A percentile compares a stretch with the other conserved stretches of the same genome.
These are phyloP conservation scores for Aspergillus bridgeri DNA, from an alignment of 495 filamentous ascomycete genomes.

Conservation along the genomic window DNA sequence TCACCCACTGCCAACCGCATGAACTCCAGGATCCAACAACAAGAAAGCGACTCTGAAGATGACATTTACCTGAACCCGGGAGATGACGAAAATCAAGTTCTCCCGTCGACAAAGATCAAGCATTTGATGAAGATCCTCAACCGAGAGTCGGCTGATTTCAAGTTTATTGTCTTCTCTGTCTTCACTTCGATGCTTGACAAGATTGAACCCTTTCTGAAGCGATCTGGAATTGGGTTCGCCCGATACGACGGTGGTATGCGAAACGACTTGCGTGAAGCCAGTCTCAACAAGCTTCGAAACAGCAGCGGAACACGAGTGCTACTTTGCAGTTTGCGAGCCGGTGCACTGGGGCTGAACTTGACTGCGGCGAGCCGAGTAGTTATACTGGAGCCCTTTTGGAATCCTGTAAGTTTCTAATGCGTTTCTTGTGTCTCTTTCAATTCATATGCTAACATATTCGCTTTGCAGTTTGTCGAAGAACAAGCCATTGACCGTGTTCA, in stretches of 20 bases:
- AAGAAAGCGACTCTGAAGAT: slow-evolving; percentile 31
- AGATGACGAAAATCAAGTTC: slow-evolving; percentile 47
- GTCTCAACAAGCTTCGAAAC: slow-evolving; percentile 69
- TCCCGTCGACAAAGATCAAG: slow-evolving; percentile 86
- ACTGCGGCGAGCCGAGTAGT: slow-evolving; percentile 91
- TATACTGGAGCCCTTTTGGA: slow-evolving; percentile 98
- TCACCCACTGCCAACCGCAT: slow-evolving; percentile 25
- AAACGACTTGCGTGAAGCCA: slow-evolving; percentile 88
- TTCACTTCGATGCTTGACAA: slow-evolving; percentile 98
- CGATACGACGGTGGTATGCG: slow-evolving; percentile 96
- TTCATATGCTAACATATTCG: slow-evolving; percentile 21
- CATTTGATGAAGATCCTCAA: slow-evolving; percentile 77
- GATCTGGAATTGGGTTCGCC: slow-evolving; percentile 68
- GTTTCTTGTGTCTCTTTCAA: background rate
- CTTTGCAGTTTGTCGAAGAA: slow-evolving; percentile 80
- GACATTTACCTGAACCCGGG: slow-evolving; percentile 41
- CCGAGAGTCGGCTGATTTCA: slow-evolving; percentile 72
- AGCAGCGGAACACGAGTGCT: slow-evolving; percentile 71
- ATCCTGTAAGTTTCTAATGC: slow-evolving; percentile 61
- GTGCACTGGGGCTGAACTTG: slow-evolving; percentile 87
- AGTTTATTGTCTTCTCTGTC: slow-evolving; percentile 97
- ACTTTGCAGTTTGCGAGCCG: slow-evolving; percentile 90
- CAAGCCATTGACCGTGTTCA: slow-evolving; percentile 98
- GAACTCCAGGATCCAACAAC: slow-evolving; percentile 1
- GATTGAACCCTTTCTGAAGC: slow-evolving; percentile 82